A percentile compares a stretch with the other conserved stretches of the same genome.
Conservation (phyloP, 2,329 filamentous ascomycete species). For the Stagonosporopsis tanaceti region DNA sequence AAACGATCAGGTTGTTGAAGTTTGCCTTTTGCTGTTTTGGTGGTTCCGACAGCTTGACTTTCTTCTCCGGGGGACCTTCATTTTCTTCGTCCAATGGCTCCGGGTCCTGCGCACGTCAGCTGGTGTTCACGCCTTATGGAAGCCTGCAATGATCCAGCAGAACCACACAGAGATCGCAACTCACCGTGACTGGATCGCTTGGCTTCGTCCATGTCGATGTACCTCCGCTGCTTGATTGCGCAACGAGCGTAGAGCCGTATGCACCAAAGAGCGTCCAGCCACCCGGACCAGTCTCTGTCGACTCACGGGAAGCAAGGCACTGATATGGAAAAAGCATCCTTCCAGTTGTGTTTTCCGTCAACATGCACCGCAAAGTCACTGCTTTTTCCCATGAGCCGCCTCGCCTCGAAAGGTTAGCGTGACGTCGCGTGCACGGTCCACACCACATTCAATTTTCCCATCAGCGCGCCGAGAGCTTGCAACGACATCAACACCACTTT, state of each 20-base stretch:
- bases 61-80: conserved; percentile 52
- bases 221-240: conserved; percentile 41
- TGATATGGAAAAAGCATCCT: conserved; percentile 52
- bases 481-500: conserved; percentile 36
- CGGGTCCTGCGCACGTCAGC: conserved; percentile 30
- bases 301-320: conserved; percentile 43
- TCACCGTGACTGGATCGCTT: conserved; percentile 31
- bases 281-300: conserved; percentile 15
- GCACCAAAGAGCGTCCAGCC: conserved; percentile 72
- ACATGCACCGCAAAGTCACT: conserved; percentile 12
- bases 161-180: conserved; percentile 20
- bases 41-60: conserved; percentile 49
- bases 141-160: background rate
- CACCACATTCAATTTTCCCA: conserved; percentile 39
- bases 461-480: conserved; percentile 23
- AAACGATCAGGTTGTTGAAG: conserved; percentile 73
- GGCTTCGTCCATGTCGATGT: conserved; percentile 41
- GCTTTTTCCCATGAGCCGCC: conserved; percentile 17
- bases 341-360: conserved; percentile 7
- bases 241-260: conserved; percentile 74
- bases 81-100: conserved; percentile 29
- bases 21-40: conserved; percentile 59
- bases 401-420: conserved; percentile 27
- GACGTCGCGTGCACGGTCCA: conserved; percentile 26
- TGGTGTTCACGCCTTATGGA: background rate